Conservation (phyloP, 1,284 basidiomycete genomes). For the Ganoderma meredithae region DNA sequence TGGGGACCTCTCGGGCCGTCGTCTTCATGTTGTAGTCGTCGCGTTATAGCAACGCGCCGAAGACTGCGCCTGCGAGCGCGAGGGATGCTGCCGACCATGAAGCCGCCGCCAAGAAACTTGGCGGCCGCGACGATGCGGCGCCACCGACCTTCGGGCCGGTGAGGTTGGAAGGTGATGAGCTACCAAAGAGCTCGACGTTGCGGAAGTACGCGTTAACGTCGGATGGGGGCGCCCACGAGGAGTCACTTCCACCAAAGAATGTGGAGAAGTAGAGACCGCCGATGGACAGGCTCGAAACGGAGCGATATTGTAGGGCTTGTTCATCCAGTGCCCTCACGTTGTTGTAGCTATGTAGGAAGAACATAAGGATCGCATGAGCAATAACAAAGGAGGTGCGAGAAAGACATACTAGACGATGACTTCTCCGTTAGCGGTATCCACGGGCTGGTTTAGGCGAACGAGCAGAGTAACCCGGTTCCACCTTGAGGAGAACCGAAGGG, state of each 20-base stretch:
- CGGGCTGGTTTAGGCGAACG: slow-evolving; percentile 40
- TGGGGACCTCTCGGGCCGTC: background rate
- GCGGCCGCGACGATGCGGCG: slow-evolving; percentile 15
- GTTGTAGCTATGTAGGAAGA: slow-evolving; percentile 38
- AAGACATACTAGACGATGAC: slow-evolving; percentile 40
- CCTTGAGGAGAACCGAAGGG: slow-evolving; percentile 23
- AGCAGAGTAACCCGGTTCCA: slow-evolving; percentile 42
- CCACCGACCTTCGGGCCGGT: slow-evolving; percentile 34
- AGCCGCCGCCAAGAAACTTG: slow-evolving; percentile 8
- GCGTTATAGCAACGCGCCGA: slow-evolving; percentile 20
- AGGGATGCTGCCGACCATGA: slow-evolving; percentile 19
- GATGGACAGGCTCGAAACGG: slow-evolving; percentile 40
- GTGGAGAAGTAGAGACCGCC: slow-evolving; percentile 64
- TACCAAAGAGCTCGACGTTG: slow-evolving; percentile 55
- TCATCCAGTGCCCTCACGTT: slow-evolving; percentile 40
- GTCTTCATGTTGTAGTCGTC: background rate
- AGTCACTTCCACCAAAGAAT: slow-evolving; percentile 76
- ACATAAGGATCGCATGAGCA: background rate
- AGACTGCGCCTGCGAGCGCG: slow-evolving; percentile 12
- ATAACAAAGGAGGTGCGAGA: background rate
- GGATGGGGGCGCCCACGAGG: slow-evolving; percentile 67
- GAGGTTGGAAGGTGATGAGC: slow-evolving; percentile 40
- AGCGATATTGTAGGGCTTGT: slow-evolving; percentile 37
- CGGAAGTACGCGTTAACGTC: slow-evolving; percentile 75
- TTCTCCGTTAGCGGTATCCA: slow-evolving; percentile 39